phyloP scores from a whole-genome alignment of 129 eudicot genomes.

The Helianthus tuberosus region DNA sequence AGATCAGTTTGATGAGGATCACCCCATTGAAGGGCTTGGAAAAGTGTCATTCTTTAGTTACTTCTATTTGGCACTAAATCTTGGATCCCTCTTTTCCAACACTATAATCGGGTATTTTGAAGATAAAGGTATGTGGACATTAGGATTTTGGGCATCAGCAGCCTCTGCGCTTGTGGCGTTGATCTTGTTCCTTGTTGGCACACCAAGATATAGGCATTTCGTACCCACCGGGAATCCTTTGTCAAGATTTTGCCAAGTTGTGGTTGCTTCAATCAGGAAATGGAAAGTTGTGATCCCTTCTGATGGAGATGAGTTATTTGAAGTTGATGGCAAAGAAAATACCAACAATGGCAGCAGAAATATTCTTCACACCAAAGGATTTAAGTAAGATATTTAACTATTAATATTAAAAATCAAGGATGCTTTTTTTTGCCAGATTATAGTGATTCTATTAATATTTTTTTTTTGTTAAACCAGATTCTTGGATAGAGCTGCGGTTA shows the following conservation, averaged over 20 bases:
- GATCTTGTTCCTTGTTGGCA: slow-evolving; percentile 65
- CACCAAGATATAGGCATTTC: slow-evolving; percentile 71
- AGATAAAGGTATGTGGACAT: slow-evolving; percentile 67
- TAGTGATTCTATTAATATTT: background rate
- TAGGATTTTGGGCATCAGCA: slow-evolving; percentile 86
- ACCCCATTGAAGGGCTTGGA: slow-evolving; percentile 57
- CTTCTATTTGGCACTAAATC: slow-evolving; percentile 80
- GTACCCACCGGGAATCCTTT: slow-evolving; percentile 68
- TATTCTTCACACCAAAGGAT: slow-evolving; percentile 74
- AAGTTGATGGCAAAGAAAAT: slow-evolving; percentile 47
- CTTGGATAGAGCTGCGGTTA: slow-evolving; percentile 79
- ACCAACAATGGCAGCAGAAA: slow-evolving; percentile 49
- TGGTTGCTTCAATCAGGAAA: slow-evolving; percentile 62
- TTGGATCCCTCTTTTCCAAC: slow-evolving; percentile 86
- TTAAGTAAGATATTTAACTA: slow-evolving; percentile 46
- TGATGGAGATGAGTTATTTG: slow-evolving; percentile 54
- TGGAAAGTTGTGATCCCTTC: slow-evolving; percentile 57
- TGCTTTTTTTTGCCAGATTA: too few relatives aligned
- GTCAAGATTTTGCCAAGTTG: slow-evolving; percentile 75
- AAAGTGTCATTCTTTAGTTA: slow-evolving; percentile 80
- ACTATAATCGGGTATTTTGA: slow-evolving; percentile 78
- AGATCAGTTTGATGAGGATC: slow-evolving; percentile 81
- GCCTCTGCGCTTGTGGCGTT: slow-evolving; percentile 62
- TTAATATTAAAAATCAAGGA: background rate
- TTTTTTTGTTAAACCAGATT: slow-evolving; percentile 43